phyloP scores from a whole-genome alignment of 352 stramenopile species.

The Phytophthora citrophthora region DNA sequence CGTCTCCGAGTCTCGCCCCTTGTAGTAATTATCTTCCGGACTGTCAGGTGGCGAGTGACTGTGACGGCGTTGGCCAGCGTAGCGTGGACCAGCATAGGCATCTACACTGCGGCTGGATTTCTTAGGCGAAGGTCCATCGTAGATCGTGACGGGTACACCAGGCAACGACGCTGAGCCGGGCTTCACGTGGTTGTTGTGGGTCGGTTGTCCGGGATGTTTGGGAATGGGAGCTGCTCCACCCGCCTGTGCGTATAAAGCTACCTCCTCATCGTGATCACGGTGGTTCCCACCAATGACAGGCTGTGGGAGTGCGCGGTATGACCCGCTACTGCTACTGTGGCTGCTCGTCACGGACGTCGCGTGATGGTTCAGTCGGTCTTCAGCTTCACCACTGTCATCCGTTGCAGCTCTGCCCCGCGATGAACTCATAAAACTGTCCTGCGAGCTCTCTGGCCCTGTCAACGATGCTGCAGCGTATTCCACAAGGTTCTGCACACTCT shows the following conservation, averaged over 20 bases:
- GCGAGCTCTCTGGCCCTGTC: conserved; percentile 26
- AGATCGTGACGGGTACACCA: too few relatives aligned
- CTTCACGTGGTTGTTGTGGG: too few relatives aligned
- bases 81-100: conserved; percentile 5
- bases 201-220: too few relatives aligned
- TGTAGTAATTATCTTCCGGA: conserved; percentile 18
- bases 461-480: conserved; percentile 47
- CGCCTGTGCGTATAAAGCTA: too few relatives aligned
- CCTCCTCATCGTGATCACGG: background rate
- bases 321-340: conserved; percentile 37
- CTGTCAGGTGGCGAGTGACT: conserved; percentile 16
- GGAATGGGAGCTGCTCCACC: too few relatives aligned
- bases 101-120: conserved; percentile 32
- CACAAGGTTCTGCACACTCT: conserved; percentile 48
- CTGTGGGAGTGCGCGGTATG: conserved; percentile 29
- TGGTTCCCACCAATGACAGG: conserved; percentile 25
- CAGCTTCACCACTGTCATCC: conserved; percentile 38
- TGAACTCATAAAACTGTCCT: conserved; percentile 25
- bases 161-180: too few relatives aligned
- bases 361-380: conserved; percentile 11
- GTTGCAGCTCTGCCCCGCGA: conserved; percentile 36
- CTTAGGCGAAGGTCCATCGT: conserved; percentile 11
- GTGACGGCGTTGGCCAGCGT: conserved; percentile 14
- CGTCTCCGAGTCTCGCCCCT: conserved; percentile 8
- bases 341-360: conserved; percentile 28